Base-by-base conservation (phyloP, 2,329 filamentous ascomycete genomes). In the Tolypocladium cylindrosporum region DNA sequence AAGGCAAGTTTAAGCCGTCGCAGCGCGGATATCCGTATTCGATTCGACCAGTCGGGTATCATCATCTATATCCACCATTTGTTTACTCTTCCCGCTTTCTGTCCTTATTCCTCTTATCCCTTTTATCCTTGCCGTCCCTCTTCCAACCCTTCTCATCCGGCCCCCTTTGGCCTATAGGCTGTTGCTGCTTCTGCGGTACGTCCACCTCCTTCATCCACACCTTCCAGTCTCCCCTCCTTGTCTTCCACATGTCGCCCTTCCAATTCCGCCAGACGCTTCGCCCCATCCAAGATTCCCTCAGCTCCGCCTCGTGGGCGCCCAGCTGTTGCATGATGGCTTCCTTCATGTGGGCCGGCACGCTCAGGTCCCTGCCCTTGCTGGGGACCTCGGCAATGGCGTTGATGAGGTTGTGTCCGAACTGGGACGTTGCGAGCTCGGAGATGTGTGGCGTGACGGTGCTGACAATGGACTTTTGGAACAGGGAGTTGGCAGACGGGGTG, bases 211-310 rank as follows among this genome's bases (percentile, higher is more conserved):
- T 83, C 60, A 78, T 78, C 79, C 81, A 84, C 3, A 72, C 65
- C 61, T 82, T 79, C 82, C 82, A 85, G 54, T 84, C 81, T 19
- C 72, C 68, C 54, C 76, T 69, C 48, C 77, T 71, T 54, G 77
- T 77, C 65, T 77, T 79, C 80, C 81, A 85, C 68, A 79, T 66
- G 60, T 85, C 82, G 14, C 81, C 81, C 67, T 77, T 79, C 81
- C 82, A 85, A 42, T 72, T 74, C 34, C 79, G 74, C 82, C 82
- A 85, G 10, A 82, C 79, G 57, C 76, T 79, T 10, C 82, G 72
- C 0, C 82, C 82, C 61, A 78, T 75, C 74, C 79, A 83, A 4
- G 75, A 77, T 48, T 80, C 76, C 16, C 82, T 74, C 41, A 85
- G 72, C 56, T 75, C 71, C 24, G 71, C 65, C 67, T 85, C 82